Conservation (phyloP, 2,329 filamentous ascomycete species). For the Aspergillus quadricinctus region DNA sequence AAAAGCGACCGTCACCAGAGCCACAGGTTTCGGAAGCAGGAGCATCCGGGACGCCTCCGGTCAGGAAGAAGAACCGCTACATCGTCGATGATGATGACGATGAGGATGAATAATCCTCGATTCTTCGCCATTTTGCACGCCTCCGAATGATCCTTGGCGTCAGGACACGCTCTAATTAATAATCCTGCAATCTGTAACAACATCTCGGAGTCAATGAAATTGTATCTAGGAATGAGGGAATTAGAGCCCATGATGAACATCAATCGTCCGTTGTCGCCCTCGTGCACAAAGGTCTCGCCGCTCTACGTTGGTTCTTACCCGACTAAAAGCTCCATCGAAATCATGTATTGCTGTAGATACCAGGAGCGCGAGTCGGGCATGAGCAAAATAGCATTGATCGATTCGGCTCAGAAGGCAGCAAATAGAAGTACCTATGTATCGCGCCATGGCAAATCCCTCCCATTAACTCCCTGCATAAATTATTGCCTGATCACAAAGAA, state of each 20-base stretch:
- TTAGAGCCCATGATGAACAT: not conserved
- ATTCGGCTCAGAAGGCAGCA: not conserved
- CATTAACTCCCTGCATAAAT: not conserved
- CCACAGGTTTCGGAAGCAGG: conserved; percentile 17
- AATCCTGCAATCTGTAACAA: not conserved
- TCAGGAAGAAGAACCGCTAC: conserved; percentile 45
- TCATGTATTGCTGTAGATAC: not conserved
- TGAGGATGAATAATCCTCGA: conserved; percentile 33
- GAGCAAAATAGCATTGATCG: not conserved
- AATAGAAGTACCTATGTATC: not conserved
- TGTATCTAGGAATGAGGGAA: not conserved
- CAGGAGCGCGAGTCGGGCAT: not conserved
- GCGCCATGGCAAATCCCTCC: not conserved
- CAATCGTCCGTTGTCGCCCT: not conserved
- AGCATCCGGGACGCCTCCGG: conserved; percentile 30
- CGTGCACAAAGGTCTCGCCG: not conserved
- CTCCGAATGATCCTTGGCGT: not conserved
- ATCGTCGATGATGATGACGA: conserved; percentile 48
- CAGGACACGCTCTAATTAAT: not conserved
- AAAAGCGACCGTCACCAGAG: conserved; percentile 22
- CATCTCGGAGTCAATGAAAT: not conserved
- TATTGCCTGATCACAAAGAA: not conserved
- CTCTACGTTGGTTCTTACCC: not conserved
- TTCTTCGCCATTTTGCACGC: not conserved
- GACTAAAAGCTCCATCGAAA: not conserved